phyloP scores from a whole-genome alignment of 768 basidiomycete genomes.

The Lactarius trivialis region DNA sequence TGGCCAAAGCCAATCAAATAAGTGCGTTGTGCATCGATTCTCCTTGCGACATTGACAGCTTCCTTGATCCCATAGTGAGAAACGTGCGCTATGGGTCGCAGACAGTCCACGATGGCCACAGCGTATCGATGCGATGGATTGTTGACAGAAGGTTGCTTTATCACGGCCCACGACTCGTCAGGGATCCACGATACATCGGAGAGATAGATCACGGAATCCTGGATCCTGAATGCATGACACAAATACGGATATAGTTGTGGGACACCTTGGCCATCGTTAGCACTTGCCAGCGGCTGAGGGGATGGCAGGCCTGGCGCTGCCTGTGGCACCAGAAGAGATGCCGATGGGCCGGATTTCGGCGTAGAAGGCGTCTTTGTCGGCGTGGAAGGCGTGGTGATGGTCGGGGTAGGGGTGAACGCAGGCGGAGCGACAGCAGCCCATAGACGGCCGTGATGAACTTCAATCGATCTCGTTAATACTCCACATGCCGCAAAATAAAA shows the following conservation, averaged over 20 bases:
- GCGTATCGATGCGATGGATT: conserved; percentile 33
- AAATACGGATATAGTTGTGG: conserved; percentile 49
- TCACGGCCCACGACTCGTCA: conserved; percentile 55
- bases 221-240: conserved; percentile 64
- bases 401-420: conserved; percentile 38
- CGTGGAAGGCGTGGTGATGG: conserved; percentile 30
- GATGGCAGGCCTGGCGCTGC: neutral
- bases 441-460: conserved; percentile 66
- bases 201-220: conserved; percentile 64
- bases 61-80: conserved; percentile 76
- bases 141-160: conserved; percentile 30
- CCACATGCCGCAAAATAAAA: neutral
- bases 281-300: conserved; percentile 6
- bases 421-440: conserved; percentile 41
- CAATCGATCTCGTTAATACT: neutral
- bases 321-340: neutral
- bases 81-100: conserved; percentile 57
- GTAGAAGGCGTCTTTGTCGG: conserved; percentile 26
- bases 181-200: conserved; percentile 82
- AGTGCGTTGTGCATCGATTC: conserved; percentile 52
- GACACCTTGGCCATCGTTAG: conserved; percentile 4
- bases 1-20: conserved; percentile 76
- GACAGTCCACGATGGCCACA: conserved; percentile 71
- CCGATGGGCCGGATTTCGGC: conserved; percentile 6
- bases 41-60: conserved; percentile 48